Evolutionary conservation across 257 asterid genomes (phyloP), one percentile per base, ranked within the genome.

Genomic region (Nicotiana attenuata): DNA sequence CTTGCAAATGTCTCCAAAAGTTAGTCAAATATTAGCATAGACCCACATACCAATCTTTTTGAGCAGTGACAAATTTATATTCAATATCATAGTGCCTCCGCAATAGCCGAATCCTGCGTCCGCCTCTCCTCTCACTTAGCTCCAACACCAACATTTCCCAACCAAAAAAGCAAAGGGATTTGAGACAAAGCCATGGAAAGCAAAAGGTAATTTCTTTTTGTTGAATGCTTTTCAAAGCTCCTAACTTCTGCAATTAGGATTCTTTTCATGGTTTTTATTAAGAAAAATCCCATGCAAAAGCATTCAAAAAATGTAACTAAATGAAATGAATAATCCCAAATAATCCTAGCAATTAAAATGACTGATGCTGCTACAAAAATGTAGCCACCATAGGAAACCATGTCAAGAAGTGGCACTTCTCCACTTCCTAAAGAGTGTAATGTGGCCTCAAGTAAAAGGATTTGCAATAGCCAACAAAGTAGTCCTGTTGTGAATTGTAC

Each of bases 401-500:
- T 83, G 57, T 86, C 88, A 9, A 86, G 87, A 63, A 86, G 77
- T 65, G 88, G 87, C 10, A 86, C 88, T 82, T 81, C 88, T 13
- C 85, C 88, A 19, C 83, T 77, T 15, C 87, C 87, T 82, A 84
- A 67, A 5, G 89, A 84, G 76, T 81, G 80, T 69, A 86, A 81
- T 41, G 80, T 28, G 65, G 80, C 80, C 28, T 86, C 82, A 82
- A 86, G 83, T 45, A 86, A 68, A 1, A 84, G 63, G 7, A 86
- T 81, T 78, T 88, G 86, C 67, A 88, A 66, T 52, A 84, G 82
- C 89, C 89, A 88, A 19, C 89, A 87, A n/a, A 88, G 81, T 80
- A 88, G 26, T 41, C 88, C 91, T 65, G 85, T 88, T 50, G 85
- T 55, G 22, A 86, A 86, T 81, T 80, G 82, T 86, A 88, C 86